Evolutionary conservation across 2,329 filamentous ascomycete species (phyloP).

Genomic region (Fusarium armeniacum): DNA sequence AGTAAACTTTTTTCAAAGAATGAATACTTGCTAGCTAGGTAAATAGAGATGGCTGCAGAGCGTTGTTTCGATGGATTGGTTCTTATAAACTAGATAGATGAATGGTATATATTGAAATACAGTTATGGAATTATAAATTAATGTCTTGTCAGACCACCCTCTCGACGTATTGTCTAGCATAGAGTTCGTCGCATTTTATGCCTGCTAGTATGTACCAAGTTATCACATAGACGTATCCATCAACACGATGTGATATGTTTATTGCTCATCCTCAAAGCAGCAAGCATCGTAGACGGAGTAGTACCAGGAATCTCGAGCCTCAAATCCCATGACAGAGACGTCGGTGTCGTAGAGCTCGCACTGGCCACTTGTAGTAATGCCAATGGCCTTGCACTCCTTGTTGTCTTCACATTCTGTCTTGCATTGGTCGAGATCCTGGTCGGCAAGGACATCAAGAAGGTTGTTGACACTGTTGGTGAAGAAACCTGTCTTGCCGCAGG

Average conservation of each 20-base stretch:
- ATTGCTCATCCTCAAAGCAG: conserved; percentile 25
- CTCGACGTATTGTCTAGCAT: neutral
- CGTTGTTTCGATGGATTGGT: neutral
- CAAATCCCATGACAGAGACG: conserved; percentile 17
- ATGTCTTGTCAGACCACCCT: neutral
- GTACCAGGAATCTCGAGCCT: neutral
- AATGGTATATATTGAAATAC: conserved; percentile 5
- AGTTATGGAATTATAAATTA: conserved; percentile 32
- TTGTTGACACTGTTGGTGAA: neutral
- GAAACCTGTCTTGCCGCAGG: conserved; percentile 24
- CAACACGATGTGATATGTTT: neutral
- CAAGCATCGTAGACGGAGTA: conserved; percentile 34
- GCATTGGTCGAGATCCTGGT: conserved; percentile 14
- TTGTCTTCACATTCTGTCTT: conserved; percentile 15
- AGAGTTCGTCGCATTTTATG: neutral
- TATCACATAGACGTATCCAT: conserved; percentile 3
- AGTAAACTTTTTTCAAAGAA: neutral
- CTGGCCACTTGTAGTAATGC: conserved; percentile 21
- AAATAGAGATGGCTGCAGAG: neutral
- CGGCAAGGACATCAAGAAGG: conserved; percentile 1
- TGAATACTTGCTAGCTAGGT: neutral
- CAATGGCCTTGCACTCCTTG: conserved; percentile 26
- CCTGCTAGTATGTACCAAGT: conserved; percentile 10
- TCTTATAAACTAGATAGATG: neutral
- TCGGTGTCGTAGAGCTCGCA: conserved; percentile 38